Base-by-base conservation (phyloP, 1,284 basidiomycete genomes). In the Ceratobasidium sp. region DNA sequence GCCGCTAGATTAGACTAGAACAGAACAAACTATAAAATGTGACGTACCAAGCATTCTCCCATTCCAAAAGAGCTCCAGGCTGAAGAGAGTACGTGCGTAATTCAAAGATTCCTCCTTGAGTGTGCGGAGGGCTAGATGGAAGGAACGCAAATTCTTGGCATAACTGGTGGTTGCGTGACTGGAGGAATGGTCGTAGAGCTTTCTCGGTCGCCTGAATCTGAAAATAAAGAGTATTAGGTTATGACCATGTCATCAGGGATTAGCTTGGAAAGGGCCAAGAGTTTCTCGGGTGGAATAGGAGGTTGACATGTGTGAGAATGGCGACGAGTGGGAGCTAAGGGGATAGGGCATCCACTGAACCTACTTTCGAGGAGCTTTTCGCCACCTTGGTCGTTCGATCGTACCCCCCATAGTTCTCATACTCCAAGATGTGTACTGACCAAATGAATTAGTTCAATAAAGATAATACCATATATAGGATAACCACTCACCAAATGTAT, bases 121-220 rank as follows among this genome's bases (percentile, higher is more conserved):
- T 88, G 81, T 90, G 93, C 1, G 96, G 95, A 42, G 96, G 95
- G 17, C 93, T 90, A 2, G 95, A 95, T 1, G 96, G 95, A 84
- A 96, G 92, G 86, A 98, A 97, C 0, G 94, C 94, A 85, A 98
- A 98, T 84, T 98, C 97, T 83, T 96, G 95, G 81, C 92, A 91
- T 71, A 97, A 88, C 82, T 97, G 95, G 28, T 89, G 89, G 64
- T 91, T 89, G 70, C 95, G 91, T 4, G 90, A 91, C 26, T 86
- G 88, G 65, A 97, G 84, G 83, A 90, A 90, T n/a, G 73, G 73
- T 13, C 73, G 73, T 17, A 75, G 28, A 23, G 73, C 73, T 17
- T 62, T 62, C 42, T 75, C 73, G 4, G 61, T 75, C 2, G 44
- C 73, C 17, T 52, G 73, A 28, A 80, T 80, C 56, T 71, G 66